Evolutionary conservation across 164 flowering plant genomes (phyloP).

Genomic region (Aristolochia fimbriata): DNA sequence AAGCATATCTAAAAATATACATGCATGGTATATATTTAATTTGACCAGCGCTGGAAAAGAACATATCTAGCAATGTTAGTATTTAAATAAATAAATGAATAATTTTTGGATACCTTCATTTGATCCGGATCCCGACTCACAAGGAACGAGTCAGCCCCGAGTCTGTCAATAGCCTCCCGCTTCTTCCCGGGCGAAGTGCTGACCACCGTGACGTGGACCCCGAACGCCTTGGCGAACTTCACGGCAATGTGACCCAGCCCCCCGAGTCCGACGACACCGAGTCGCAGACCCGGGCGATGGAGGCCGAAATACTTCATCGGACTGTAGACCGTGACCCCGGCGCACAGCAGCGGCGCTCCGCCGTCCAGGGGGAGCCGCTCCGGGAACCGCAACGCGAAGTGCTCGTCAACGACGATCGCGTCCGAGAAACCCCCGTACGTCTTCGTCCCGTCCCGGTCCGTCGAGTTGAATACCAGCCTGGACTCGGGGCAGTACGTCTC

Average conservation of each 20-base stretch:
- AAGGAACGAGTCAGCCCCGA: slow-evolving; percentile 39
- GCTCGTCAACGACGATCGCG: not conserved
- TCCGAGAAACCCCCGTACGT: not conserved
- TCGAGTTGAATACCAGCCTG: slow-evolving; percentile 9
- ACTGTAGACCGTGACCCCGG: slow-evolving; percentile 23
- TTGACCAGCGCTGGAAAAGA: too few relatives aligned
- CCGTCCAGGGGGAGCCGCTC: slow-evolving; percentile 2
- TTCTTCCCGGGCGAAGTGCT: slow-evolving; percentile 33
- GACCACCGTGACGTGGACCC: slow-evolving; percentile 30
- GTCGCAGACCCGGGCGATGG: slow-evolving; percentile 5
- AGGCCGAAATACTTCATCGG: slow-evolving; percentile 17
- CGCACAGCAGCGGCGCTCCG: slow-evolving; percentile 11
- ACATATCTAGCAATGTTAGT: too few relatives aligned
- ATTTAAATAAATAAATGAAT: too few relatives aligned
- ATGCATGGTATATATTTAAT: too few relatives aligned
- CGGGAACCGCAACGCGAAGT: not conserved
- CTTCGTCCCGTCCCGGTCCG: not conserved
- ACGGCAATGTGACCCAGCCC: slow-evolving; percentile 46
- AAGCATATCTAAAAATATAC: too few relatives aligned
- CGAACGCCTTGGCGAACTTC: slow-evolving; percentile 41
- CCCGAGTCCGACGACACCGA: slow-evolving; percentile 27
- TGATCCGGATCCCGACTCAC: slow-evolving; percentile 26
- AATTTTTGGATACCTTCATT: slow-evolving; percentile 41
- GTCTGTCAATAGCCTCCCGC: slow-evolving; percentile 29
- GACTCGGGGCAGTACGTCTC: slow-evolving; percentile 31